Base-by-base conservation (phyloP, 352 stramenopile species). In the Phytophthora megakarya region DNA sequence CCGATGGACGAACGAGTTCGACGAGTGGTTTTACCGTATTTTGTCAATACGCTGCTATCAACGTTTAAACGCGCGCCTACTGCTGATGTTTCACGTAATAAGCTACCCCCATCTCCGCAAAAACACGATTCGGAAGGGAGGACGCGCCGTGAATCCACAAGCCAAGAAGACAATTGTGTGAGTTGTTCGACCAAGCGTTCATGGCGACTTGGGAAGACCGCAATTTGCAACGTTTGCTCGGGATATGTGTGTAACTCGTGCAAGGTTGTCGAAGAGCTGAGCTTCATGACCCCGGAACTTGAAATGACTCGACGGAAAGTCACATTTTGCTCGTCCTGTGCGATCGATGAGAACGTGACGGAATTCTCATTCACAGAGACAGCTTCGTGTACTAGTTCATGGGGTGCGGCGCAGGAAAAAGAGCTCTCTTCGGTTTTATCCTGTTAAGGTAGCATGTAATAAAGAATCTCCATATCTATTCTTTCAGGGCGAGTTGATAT, bases 261-360 rank as follows among this genome's bases (percentile, higher is more conserved):
- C 45, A 56, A 51, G 21, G 26, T 73, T 3, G 40, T 63, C 32
- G 57, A 47, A 32, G 49, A 68, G 35, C 58, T 78, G 40, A 67
- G 44, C 26, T 80, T 80, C 54, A 56, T 80, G 53, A 63, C 69
- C 9, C 40, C 39, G 19, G 69, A 78, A 21, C 38, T 73, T 35
- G 47, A 61, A 19, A 54, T 80, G 19, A 58, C 63, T 11, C 48
- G 59, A 35, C 54, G 54, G 38, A 57, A 68, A 35, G 44, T 73
- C 52, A 53, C 58, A 21, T 76, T 78, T 61, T 78, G 70, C 22
- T 42, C 54, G 18, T 35, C 51, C 7, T 80, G 72, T 48, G 51
- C 44, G 18, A 43, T 12, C 18, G n/a, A 53, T 1, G 57, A 57
- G 18, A 30, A 52, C 22, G 39, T 57, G 39, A 48, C 42, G 22